These are phyloP conservation scores for Amoeboaphelidium protococcarum DNA, from an alignment of 371 early-diverging fungal genomes.

Conservation along the genomic window DNA sequence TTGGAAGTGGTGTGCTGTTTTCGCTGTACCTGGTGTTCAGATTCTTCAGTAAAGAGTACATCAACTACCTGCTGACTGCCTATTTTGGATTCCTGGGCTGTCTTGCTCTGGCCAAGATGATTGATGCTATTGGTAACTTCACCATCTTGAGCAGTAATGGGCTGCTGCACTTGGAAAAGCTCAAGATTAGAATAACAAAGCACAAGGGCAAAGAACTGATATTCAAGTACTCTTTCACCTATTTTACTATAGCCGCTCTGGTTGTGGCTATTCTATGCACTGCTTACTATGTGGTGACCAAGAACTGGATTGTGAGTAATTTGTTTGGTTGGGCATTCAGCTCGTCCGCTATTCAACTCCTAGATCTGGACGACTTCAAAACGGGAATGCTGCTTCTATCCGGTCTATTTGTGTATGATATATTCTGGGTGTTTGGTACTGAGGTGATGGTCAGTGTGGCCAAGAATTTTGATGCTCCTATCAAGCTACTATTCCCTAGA, in stretches of 20 bases:
- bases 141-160: slow-evolving; percentile 5
- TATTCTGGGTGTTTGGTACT: slow-evolving; percentile 97
- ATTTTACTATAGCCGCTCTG: slow-evolving; percentile 29
- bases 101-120: slow-evolving; percentile 36
- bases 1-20: slow-evolving; percentile 59
- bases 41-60: slow-evolving; percentile 49
- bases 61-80: slow-evolving; percentile 55
- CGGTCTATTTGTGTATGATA: slow-evolving; percentile 82
- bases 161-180: slow-evolving; percentile 15
- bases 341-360: slow-evolving; percentile 51
- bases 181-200: slow-evolving; percentile 33
- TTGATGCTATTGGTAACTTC: slow-evolving; percentile 20
- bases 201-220: slow-evolving; percentile 40
- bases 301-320: slow-evolving; percentile 80
- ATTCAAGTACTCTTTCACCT: slow-evolving; percentile 38
- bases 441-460: slow-evolving; percentile 96
- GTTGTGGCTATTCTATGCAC: slow-evolving; percentile 30
- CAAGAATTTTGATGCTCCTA: slow-evolving; percentile 81
- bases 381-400: slow-evolving; percentile 75
- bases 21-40: slow-evolving; percentile 59
- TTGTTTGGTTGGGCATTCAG: slow-evolving; percentile 65
- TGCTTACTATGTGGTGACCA: slow-evolving; percentile 45
- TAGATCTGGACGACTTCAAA: slow-evolving; percentile 73
- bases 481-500: slow-evolving; percentile 82
- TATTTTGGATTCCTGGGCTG: slow-evolving; percentile 65